phyloP scores from a whole-genome alignment of 1,284 basidiomycete genomes.

The Melampsora abietis-canadensis region DNA sequence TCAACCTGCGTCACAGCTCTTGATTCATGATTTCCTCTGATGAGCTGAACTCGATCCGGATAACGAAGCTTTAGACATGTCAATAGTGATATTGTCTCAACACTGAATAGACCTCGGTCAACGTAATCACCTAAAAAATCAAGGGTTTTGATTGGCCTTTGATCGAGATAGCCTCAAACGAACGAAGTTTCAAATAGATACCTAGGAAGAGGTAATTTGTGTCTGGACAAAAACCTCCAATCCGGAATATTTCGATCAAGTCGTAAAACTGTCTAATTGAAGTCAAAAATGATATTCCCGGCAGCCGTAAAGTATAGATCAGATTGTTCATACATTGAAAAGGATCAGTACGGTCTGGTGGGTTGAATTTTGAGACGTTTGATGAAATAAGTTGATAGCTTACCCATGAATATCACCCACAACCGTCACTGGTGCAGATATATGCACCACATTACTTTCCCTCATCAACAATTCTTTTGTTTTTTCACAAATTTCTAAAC shows the following conservation, averaged over 20 bases:
- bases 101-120: slow-evolving; percentile 93
- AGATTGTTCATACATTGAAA: not conserved
- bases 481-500: slow-evolving; percentile 92
- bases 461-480: slow-evolving; percentile 98
- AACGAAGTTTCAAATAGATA: slow-evolving; percentile 60
- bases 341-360: no score
- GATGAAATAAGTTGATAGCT: slow-evolving; percentile 53
- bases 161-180: slow-evolving; percentile 19
- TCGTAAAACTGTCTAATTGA: slow-evolving; percentile 89
- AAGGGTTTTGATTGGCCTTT: slow-evolving; percentile 2
- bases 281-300: not conserved
- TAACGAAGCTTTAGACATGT: slow-evolving; percentile 96
- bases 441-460: slow-evolving; percentile 97
- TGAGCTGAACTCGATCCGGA: slow-evolving; percentile 93
- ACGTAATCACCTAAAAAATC: slow-evolving; percentile 83
- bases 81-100: slow-evolving; percentile 94
- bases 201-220: slow-evolving; percentile 97
- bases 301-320: not conserved
- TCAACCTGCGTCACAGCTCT: slow-evolving; percentile 91
- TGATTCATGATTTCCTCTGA: slow-evolving; percentile 96
- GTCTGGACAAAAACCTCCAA: slow-evolving; percentile 91
- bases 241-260: slow-evolving; percentile 96
- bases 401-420: slow-evolving; percentile 99
- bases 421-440: slow-evolving; percentile 95
- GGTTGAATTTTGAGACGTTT: not conserved